Percentiles rank a stretch among this genome's conserved stretches.
Conservation (phyloP, 495 filamentous ascomycete genomes). For the Penicillium angulare region DNA sequence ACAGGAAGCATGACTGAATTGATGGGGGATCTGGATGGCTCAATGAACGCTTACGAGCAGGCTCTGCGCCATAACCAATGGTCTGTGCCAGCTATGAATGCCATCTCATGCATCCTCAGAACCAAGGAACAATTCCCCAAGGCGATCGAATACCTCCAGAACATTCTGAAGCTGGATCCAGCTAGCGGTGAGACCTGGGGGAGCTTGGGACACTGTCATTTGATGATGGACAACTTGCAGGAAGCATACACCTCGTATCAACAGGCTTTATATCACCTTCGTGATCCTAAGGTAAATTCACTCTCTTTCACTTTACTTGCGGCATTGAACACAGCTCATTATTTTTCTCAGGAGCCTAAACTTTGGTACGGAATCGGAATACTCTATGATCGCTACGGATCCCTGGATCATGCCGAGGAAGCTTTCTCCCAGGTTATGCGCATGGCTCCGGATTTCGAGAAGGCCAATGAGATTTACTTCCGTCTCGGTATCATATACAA, state of each 20-base stretch:
- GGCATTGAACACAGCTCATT: neutral
- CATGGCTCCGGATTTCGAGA: slow-evolving; percentile 97
- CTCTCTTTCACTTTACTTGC: neutral
- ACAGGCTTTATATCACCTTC: slow-evolving; percentile 87
- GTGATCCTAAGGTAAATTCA: slow-evolving; percentile 81
- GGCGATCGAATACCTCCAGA: slow-evolving; percentile 89
- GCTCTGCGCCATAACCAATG: slow-evolving; percentile 83
- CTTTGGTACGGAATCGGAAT: slow-evolving; percentile 99
- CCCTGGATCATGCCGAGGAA: slow-evolving; percentile 95
- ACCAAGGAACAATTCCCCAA: slow-evolving; percentile 92
- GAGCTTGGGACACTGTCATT: slow-evolving; percentile 89
- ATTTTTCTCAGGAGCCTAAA: slow-evolving; percentile 77
- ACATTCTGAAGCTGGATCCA: slow-evolving; percentile 83
- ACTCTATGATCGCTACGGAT: slow-evolving; percentile 94
- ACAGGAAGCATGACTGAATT: slow-evolving; percentile 82
- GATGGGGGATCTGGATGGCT: slow-evolving; percentile 84
- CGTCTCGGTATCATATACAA: slow-evolving; percentile 99
- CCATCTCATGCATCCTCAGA: slow-evolving; percentile 85
- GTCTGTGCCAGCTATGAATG: slow-evolving; percentile 91
- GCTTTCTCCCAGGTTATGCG: slow-evolving; percentile 99
- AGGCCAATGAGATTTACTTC: slow-evolving; percentile 99
- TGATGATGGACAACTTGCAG: slow-evolving; percentile 99
- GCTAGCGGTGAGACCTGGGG: slow-evolving; percentile 96
- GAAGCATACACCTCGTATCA: slow-evolving; percentile 98
- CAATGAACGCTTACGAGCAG: slow-evolving; percentile 82